phyloP scores from a whole-genome alignment of 306 rosid species.

The Bauhinia variegata region DNA sequence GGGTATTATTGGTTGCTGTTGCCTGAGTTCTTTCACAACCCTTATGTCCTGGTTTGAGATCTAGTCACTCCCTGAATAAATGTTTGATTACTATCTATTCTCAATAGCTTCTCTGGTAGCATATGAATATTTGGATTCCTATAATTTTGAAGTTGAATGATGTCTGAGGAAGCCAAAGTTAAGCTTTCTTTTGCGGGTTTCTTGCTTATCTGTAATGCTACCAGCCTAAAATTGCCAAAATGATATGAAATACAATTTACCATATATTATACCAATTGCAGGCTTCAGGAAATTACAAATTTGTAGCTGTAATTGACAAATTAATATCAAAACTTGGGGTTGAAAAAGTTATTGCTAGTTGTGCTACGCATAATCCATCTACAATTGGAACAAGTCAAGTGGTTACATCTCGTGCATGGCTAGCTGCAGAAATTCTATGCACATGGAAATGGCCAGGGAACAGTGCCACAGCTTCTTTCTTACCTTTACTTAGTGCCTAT shows the following conservation, averaged over 20 bases:
- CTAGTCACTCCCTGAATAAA: no score
- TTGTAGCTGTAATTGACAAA: conserved; percentile 70
- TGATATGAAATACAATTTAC: conserved; percentile 22
- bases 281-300: conserved; percentile 65
- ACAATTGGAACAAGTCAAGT: conserved; percentile 50
- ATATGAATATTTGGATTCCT: no score
- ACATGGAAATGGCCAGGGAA: conserved; percentile 96
- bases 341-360: conserved; percentile 54
- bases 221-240: conserved; percentile 21
- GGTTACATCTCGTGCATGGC: conserved; percentile 68
- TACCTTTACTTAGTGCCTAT: conserved; percentile 67
- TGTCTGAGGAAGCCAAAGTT: no score
- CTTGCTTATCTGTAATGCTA: not conserved
- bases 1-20: no score
- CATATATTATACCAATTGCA: conserved; percentile 53
- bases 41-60: no score
- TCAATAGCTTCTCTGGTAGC: no score
- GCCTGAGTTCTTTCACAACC: no score
- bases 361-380: conserved; percentile 40
- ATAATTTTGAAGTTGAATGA: no score
- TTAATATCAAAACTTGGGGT: conserved; percentile 70
- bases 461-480: conserved; percentile 75
- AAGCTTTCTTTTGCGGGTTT: no score
- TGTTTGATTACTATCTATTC: no score
- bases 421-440: conserved; percentile 92